Conservation (phyloP, 805 yeast species). For the Wickerhamomyces chambardii region DNA sequence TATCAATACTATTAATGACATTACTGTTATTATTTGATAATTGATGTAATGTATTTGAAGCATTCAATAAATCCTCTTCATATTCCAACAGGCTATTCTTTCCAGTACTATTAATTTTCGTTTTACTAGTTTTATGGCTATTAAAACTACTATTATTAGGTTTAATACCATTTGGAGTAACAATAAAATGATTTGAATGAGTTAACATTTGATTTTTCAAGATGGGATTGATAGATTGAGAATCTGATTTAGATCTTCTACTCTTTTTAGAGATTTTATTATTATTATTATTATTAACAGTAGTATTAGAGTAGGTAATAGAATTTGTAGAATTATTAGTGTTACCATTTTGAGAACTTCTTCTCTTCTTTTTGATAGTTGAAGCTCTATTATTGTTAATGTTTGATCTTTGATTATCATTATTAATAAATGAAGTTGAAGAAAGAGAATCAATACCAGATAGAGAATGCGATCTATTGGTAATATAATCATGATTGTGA, state of each 20-base stretch:
- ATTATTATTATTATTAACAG: background rate
- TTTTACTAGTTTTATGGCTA: no score
- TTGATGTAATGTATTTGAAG: background rate
- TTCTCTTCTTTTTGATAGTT: background rate
- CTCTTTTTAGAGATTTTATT: background rate
- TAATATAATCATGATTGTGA: no score
- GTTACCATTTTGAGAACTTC: background rate
- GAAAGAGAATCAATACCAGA: no score
- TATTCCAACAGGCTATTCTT: background rate
- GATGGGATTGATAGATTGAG: background rate
- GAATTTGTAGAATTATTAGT: background rate
- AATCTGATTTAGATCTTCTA: background rate
- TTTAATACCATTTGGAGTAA: no score
- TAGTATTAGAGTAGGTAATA: background rate
- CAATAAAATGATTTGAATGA: no score
- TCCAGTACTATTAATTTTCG: no score
- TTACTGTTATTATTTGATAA: background rate
- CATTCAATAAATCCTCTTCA: background rate
- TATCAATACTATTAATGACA: no score
- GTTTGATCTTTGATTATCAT: constrained; percentile 1
- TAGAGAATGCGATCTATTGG: no score
- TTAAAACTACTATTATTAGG: no score
- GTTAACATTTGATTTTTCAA: no score
- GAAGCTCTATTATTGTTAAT: background rate
- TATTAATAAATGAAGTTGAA: no score